phyloP scores from a whole-genome alignment of 306 rosid genomes.

The Parietaria judaica region DNA sequence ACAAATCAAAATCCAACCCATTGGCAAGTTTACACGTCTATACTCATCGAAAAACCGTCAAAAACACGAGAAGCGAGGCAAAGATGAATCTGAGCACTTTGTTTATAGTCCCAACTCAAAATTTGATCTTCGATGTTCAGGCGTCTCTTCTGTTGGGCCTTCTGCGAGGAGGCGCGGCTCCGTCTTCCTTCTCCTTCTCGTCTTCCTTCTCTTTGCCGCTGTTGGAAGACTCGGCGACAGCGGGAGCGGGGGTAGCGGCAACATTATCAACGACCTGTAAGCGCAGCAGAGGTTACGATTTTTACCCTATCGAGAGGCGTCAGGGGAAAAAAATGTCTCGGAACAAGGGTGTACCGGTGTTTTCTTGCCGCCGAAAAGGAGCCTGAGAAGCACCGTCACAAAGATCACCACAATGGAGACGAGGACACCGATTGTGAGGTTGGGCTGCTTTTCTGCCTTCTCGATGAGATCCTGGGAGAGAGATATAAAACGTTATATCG shows the following conservation, averaged over 20 bases:
- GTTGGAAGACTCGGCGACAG: slow-evolving; percentile 30
- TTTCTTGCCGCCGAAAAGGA: slow-evolving; percentile 78
- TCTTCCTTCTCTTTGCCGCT: slow-evolving; percentile 33
- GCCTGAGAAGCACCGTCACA: slow-evolving; percentile 43
- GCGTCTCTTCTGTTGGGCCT: slow-evolving; percentile 55
- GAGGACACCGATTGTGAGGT: slow-evolving; percentile 62
- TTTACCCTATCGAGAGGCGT: too few relatives aligned
- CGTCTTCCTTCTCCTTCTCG: slow-evolving; percentile 45
- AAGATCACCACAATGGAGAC: slow-evolving; percentile 45
- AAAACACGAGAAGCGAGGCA: background rate
- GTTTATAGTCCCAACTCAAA: slow-evolving; percentile 1
- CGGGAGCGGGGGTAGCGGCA: slow-evolving; percentile 13
- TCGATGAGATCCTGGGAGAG: slow-evolving; percentile 62
- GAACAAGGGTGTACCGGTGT: slow-evolving; percentile 5
- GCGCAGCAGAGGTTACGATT: background rate
- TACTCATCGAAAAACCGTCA: slow-evolving; percentile 2
- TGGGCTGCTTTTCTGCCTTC: slow-evolving; percentile 75
- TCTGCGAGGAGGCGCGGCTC: slow-evolving; percentile 52
- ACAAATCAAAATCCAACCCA: slow-evolving; percentile 2
- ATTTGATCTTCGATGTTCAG: slow-evolving; percentile 23
- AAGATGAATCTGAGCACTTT: background rate
- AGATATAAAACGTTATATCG: slow-evolving; percentile 12
- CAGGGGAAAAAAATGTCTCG: background rate
- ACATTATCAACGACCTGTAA: slow-evolving; percentile 26
- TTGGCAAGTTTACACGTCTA: background rate